These are phyloP conservation scores for Rhodamnia rubescens DNA, from an alignment of 345 rosid genomes.

Conservation along the genomic window DNA sequence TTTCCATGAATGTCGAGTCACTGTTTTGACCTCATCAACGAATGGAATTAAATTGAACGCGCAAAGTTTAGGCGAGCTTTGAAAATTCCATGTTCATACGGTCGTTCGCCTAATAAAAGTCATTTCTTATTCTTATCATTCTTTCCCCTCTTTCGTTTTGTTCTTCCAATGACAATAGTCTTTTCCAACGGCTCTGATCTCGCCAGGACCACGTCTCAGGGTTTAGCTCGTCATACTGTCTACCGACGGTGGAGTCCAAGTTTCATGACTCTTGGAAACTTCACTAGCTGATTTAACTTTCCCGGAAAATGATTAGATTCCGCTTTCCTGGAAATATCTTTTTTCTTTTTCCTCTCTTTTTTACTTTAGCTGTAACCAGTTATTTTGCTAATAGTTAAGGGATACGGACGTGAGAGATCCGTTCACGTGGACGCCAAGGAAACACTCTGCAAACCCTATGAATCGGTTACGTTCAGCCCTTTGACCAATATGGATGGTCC, in stretches of 20 bases:
- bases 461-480: neutral
- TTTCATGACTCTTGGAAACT: neutral
- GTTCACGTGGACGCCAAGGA: fast-evolving
- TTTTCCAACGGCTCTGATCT: neutral
- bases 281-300: neutral
- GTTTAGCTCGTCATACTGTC: neutral
- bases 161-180: neutral
- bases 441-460: neutral
- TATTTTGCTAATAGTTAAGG: neutral
- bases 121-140: neutral
- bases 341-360: neutral
- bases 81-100: too few relatives aligned
- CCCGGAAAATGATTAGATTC: neutral
- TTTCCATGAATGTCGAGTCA: too few relatives aligned
- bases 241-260: neutral
- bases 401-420: neutral
- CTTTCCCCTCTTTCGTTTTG: neutral
- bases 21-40: too few relatives aligned
- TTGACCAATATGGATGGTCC: neutral
- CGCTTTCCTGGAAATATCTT: neutral
- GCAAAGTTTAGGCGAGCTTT: too few relatives aligned
- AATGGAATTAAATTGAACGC: too few relatives aligned
- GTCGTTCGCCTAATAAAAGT: neutral
- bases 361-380: neutral
- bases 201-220: neutral